Conservation (phyloP, 345 rosid genomes). For the Lepidium didymum region DNA sequence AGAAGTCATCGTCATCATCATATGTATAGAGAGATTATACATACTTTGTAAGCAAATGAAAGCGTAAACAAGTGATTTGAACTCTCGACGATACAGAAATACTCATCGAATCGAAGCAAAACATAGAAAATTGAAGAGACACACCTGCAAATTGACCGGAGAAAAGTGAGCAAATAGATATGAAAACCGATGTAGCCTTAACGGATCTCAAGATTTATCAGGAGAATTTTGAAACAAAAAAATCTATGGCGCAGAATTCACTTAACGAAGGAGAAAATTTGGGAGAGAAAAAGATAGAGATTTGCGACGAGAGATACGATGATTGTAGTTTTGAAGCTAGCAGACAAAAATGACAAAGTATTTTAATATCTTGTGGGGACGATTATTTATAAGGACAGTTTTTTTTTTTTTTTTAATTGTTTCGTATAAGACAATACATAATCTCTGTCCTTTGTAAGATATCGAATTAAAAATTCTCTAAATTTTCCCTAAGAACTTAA, state of each 20-base stretch:
- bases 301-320: constrained; percentile 13
- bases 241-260: constrained; percentile 7
- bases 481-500: neutral
- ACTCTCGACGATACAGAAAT: neutral
- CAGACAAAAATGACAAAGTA: neutral
- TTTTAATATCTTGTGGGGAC: constrained; percentile 11
- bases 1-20: neutral
- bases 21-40: neutral
- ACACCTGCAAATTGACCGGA: constrained; percentile 7
- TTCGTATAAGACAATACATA: constrained; percentile 1
- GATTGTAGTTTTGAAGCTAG: constrained; percentile 18
- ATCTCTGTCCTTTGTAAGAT: neutral
- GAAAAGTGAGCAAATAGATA: neutral
- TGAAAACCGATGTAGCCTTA: neutral
- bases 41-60: neutral
- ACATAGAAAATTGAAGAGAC: neutral
- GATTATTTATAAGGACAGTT: neutral
- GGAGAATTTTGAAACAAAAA: neutral
- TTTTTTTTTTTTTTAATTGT: neutral
- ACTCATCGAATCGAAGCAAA: neutral
- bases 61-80: constrained; percentile 2
- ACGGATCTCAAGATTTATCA: neutral
- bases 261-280: neutral
- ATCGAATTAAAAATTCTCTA: neutral
- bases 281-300: constrained; percentile 2